Evolutionary conservation across 345 rosid genomes (phyloP), one percentile per base, ranked within the genome.

Genomic region (Adansonia digitata): DNA sequence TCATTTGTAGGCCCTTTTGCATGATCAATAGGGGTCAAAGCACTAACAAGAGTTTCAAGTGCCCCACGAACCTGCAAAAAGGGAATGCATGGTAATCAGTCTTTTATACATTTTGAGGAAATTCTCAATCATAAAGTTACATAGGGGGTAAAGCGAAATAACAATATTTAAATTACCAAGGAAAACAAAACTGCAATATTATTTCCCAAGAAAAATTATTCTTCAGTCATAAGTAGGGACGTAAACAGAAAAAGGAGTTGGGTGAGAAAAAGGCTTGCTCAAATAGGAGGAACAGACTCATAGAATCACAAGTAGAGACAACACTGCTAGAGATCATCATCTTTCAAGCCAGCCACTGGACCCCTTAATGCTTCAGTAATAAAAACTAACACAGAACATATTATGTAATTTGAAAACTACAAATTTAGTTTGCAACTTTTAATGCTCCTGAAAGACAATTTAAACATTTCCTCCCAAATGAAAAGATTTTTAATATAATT

Each of bases 31-130:
- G 98, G 94, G 24, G 99, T 96, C 66, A 93, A 79, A 75, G 98
- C 94, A 55, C 95, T 80, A 39, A 93, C 91, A 77, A 96, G 88
- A 78, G 97, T 93, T 88, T 96, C 99, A 55, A 96, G 86, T 51
- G 99, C 91, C 72, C 94, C 98, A 53, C 93, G 88, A 79, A 91
- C 92, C 99, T 95, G 80, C 80, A 82, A n/a, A 13, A 22, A 51
- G 39, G 11, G 43, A 64, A 35, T 10, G 53, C 17, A 24, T 39
- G 24, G 5, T 7, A 20, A 51, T 37, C 49, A 3, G 20, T 39
- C 5, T 53, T 5, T 69, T 34, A 59, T 39, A 2, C 7, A 69
- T 31, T 69, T 29, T 69, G 43, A 69, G 59, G 29, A 69, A 48
- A 67, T 43, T 26, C 7, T 24, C 2, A 7, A 45, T 67, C 22